These are phyloP conservation scores for Stephania yunnanensis DNA, from an alignment of 164 flowering plant genomes.

Conservation along the genomic window DNA sequence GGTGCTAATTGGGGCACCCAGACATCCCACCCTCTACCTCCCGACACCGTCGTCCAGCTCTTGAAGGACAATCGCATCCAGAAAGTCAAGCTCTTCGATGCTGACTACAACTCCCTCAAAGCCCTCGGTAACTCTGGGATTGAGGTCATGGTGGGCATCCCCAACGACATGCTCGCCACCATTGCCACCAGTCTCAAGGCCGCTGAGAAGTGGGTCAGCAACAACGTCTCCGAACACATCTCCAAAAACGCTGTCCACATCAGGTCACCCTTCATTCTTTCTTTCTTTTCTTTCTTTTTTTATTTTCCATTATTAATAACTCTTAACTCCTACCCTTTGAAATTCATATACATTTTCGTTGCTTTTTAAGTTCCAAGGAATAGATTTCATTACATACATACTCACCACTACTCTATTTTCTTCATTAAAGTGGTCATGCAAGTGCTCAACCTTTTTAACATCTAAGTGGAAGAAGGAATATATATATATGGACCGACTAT, in stretches of 20 bases:
- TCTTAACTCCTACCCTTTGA: no score
- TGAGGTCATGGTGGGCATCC: slow-evolving; percentile 97
- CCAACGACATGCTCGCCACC: slow-evolving; percentile 73
- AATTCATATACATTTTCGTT: no score
- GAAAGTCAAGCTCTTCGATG: slow-evolving; percentile 92
- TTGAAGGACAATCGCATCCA: slow-evolving; percentile 67
- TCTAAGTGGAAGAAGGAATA: no score
- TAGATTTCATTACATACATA: no score
- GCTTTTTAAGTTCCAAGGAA: no score
- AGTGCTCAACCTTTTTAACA: no score
- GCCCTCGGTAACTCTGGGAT: slow-evolving; percentile 54
- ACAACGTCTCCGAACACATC: slow-evolving; percentile 69
- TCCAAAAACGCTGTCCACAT: slow-evolving; percentile 46
- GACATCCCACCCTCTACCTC: slow-evolving; percentile 57
- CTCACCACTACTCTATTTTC: no score
- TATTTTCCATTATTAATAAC: no score
- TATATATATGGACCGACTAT: no score
- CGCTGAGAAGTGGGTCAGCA: slow-evolving; percentile 84
- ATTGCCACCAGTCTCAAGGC: slow-evolving; percentile 61
- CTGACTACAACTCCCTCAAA: slow-evolving; percentile 47
- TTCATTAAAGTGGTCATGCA: no score
- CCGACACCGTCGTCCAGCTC: slow-evolving; percentile 53
- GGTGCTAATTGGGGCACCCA: slow-evolving; percentile 97
- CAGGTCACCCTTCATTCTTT: slow-evolving; percentile 34
- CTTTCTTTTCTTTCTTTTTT: neutral